Base-by-base conservation (phyloP, 2,329 filamentous ascomycete genomes). In the Diaporthe sp. region DNA sequence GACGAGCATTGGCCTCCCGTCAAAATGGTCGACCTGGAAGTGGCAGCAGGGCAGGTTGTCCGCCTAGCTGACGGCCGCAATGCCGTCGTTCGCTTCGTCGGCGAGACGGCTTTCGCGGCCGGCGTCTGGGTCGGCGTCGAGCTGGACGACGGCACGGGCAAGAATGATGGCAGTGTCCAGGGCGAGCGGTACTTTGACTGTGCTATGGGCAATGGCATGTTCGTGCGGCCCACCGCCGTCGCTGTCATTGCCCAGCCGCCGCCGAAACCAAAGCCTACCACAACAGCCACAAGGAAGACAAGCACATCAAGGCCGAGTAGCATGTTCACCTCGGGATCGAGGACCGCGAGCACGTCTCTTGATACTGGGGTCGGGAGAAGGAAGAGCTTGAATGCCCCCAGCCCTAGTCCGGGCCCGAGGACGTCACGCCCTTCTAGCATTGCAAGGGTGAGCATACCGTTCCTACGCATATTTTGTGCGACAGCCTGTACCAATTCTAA, bases 51-150 rank as follows among this genome's bases (percentile, higher is more conserved):
- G 79, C 94, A 97, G 85, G 91, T 90, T 77, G 90, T 98, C 83
- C 91, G 92, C 84, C 92, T 97, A 78, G 91, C 88, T 79, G 94
- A 98, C 84, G 93, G 93, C 80, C 92, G 93, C 79, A 90, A 90
- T 78, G 97, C 91, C 78, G 90, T 90, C 75, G 90, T 99, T 77
- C 94, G 94, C 79, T 99, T 94, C 84, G 87, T 94, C 75, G 97
- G 97, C 79, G 86, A 89, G 72, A 95, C 96, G 50, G 86, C 90
- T 79, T 98, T 98, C 84, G 92, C 95, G 73, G 86, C 89, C 8
- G 96, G 96, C 76, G 92, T 94, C 76, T 98, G 96, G 95, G 88
- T 98, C 74, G 96, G 96, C 77, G 90, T 98, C 75, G 96, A 98
- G 86, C 90, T 98, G 73, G 92, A 95, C 70, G 93, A 94, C 61